Base-by-base conservation (phyloP, 2,329 filamentous ascomycete species). In the Colletotrichum aenigma region DNA sequence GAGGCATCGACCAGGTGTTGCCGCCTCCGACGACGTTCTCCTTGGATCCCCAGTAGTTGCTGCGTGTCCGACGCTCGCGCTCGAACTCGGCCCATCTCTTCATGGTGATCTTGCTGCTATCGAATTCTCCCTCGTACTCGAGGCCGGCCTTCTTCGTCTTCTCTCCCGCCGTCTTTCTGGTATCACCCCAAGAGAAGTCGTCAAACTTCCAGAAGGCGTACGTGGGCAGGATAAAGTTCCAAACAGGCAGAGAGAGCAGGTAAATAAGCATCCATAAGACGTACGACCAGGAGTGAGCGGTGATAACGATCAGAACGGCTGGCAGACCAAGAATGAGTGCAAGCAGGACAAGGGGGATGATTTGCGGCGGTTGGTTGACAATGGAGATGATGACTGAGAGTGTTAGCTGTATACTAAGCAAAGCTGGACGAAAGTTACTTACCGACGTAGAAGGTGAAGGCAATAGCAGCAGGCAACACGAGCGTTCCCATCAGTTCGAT, bases 121-220 rank as follows among this genome's bases (percentile, higher is more conserved):
- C 97, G 81, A 99, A 99, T 85, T 98, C 97, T 78, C 97, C 97
- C 85, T 98, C 95, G 78, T 94, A 94, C 81, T 96, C 96, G 77
- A 96, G 93, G 36, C 95, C 95, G 4, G 91, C 94, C 87, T 96
- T 97, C 88, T 96, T 96, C 16, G 92, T 93, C 87, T 94, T 95
- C 82, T 98, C 96, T 32, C 96, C 96, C 0, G 93, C 95, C 55
- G 96, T 98, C 91, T 98, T 98, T 77, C 97, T 93, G 71, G 97
- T 99, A 78, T 99, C 97, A 81, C 97, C 97, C 97, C 97, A 99
- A 73, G 95, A 98, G 89, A 99, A 99, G 88, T 99, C 97, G 84
- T 99, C 97, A 84, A 99, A 99, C 87, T 99, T 98, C 97, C 97
- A 99, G 89, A 96, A 99, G 4, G 97, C 94, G 83, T 99, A 99